Percentiles rank a stretch among this genome's conserved stretches.
phyloP scores from a whole-genome alignment of 2,329 filamentous ascomycete genomes.

The Fusarium mexicanum region DNA sequence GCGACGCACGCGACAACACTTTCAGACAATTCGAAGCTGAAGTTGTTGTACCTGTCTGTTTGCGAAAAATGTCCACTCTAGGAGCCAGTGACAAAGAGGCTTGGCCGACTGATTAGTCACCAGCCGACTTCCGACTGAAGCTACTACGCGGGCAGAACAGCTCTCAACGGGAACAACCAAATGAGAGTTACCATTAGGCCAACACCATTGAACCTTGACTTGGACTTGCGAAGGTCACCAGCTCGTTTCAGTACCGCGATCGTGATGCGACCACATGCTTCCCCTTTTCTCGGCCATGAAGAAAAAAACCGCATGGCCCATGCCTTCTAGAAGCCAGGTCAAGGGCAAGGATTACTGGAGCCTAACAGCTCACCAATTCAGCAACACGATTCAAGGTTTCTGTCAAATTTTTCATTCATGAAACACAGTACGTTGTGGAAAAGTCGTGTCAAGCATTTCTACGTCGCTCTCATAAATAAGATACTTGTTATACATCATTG shows the following conservation, averaged over 20 bases:
- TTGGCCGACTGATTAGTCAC: slow-evolving; percentile 1
- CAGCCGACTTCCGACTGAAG: neutral
- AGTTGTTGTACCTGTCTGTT: neutral
- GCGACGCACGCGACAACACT: neutral
- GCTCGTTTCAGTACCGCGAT: neutral
- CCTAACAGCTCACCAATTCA: neutral
- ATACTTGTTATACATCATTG: neutral
- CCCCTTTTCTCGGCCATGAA: neutral
- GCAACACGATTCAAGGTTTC: neutral
- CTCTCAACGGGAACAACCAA: neutral
- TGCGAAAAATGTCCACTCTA: neutral
- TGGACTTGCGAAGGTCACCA: rapidly evolving
- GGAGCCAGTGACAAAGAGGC: neutral
- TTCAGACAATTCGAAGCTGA: neutral
- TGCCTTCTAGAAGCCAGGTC: slow-evolving; percentile 10
- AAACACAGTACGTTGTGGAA: neutral
- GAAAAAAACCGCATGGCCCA: slow-evolving; percentile 28
- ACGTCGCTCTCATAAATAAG: slow-evolving; percentile 5
- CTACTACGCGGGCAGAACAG: neutral
- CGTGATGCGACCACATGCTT: neutral
- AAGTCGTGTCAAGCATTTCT: neutral
- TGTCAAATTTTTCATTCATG: neutral
- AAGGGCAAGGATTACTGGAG: slow-evolving; percentile 1
- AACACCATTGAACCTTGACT: neutral
- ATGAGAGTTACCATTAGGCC: neutral